phyloP scores from a whole-genome alignment of 129 eudicot species.

The Logfia minima region DNA sequence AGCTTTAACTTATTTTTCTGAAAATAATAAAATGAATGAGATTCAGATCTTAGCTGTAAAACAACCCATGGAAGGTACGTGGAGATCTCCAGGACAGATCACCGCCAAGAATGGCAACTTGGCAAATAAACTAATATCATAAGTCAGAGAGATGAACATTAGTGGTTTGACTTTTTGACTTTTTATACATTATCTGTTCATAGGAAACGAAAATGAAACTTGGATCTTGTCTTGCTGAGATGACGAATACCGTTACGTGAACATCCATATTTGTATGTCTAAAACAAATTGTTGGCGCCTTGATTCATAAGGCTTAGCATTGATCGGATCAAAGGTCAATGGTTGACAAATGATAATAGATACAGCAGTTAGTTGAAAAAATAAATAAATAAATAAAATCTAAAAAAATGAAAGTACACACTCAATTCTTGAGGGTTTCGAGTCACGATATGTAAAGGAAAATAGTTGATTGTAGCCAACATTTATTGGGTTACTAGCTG shows the following conservation, averaged over 20 bases:
- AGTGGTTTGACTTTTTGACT: neutral
- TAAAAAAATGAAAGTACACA: too few relatives aligned
- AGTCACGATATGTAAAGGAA: too few relatives aligned
- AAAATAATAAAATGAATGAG: neutral
- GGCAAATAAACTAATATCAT: neutral
- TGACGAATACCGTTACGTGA: too few relatives aligned
- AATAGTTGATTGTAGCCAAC: too few relatives aligned
- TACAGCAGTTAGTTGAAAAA: too few relatives aligned
- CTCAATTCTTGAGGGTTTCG: too few relatives aligned
- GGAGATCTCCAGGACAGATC: neutral
- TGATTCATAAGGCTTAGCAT: neutral
- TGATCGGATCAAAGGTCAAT: neutral
- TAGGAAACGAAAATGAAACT: too few relatives aligned
- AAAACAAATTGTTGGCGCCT: too few relatives aligned
- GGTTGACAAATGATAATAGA: neutral
- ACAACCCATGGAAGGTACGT: neutral
- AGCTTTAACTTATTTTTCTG: neutral
- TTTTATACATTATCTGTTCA: neutral
- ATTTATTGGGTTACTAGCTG: too few relatives aligned
- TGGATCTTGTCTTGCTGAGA: too few relatives aligned
- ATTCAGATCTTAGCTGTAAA: neutral
- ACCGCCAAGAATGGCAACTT: neutral
- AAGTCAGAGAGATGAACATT: neutral
- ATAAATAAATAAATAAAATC: too few relatives aligned
- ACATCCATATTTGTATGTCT: too few relatives aligned